Base-by-base conservation (phyloP, 495 filamentous ascomycete genomes). In the Xylaria nigripes region DNA sequence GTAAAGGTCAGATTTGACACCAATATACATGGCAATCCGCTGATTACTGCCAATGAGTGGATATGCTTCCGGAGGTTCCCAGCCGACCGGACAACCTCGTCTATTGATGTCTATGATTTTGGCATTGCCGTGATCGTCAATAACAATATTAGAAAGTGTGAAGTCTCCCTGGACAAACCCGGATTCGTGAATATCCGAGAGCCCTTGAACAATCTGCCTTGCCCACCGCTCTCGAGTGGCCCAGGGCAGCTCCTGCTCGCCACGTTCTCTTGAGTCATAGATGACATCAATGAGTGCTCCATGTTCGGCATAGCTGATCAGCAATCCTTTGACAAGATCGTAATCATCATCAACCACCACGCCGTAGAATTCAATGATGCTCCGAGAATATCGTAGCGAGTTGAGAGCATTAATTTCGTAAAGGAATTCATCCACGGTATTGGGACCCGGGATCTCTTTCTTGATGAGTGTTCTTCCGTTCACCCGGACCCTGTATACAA, bases 41-140 rank as follows among this genome's bases (percentile, higher is more conserved):
- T 96, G 93, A 51, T 89, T 89, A 71, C 86, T 91, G 48, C 91
- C 84, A 54, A 98, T 94, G 60, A 96, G 82, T 0, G 81, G 79
- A 8, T 84, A 84, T 40, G 95, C 87, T 69, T 98, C 93, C 1
- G 94, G 94, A 3, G 94, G 92, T 62, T 98, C 93, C 93, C 93
- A 98, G 30, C 92, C 93, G 1, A 97, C 89, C 0, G 93, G 93
- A 59, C 93, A 98, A 13, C 93, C 93, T 58, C 93, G 77, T 25
- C 93, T 80, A 68, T 98, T 98, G 77, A 98, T 97, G 71, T 98
- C 93, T 68, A 98, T 98, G 57, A 98, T 97, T 57, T 92, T 87
- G 13, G 93, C 94, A 62, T 96, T 80, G 68, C 90, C 82, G 32
- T 87, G 65, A 2, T 76, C 76, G 63, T 97, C 88, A 61, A 98